phyloP scores from a whole-genome alignment of 1,139 yeast species.

The Geotrichum klebahnii region DNA sequence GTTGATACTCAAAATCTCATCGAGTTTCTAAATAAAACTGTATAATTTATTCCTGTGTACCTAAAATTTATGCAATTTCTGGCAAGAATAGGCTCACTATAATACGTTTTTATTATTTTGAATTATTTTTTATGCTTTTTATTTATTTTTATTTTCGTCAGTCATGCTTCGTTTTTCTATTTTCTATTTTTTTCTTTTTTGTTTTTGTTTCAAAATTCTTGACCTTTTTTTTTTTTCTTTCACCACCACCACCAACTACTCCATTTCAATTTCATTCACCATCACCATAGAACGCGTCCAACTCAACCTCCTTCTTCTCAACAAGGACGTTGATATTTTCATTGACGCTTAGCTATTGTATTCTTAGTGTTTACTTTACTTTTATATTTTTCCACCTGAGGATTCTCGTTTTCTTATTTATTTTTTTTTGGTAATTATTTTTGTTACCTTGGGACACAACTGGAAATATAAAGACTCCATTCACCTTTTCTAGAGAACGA shows the following conservation, averaged over 20 bases:
- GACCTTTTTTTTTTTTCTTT: neutral
- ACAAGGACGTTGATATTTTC: neutral
- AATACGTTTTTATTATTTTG: too few relatives aligned
- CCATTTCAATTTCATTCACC: neutral
- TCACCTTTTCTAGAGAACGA: neutral
- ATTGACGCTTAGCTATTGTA: too few relatives aligned
- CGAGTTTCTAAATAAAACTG: too few relatives aligned
- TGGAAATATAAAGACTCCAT: too few relatives aligned
- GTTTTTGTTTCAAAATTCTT: neutral
- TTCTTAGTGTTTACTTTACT: neutral
- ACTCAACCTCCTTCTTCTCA: neutral
- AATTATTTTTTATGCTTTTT: too few relatives aligned
- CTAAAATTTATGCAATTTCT: too few relatives aligned
- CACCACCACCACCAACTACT: conserved; percentile 5
- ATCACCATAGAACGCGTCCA: neutral
- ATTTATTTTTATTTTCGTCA: neutral
- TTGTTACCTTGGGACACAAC: neutral
- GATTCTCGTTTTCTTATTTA: too few relatives aligned
- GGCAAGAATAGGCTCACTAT: too few relatives aligned
- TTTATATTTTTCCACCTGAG: neutral
- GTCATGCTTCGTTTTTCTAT: neutral
- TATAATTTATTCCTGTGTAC: too few relatives aligned
- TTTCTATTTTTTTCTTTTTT: neutral
- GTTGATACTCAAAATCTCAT: too few relatives aligned
- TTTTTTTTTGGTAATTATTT: too few relatives aligned